Conservation (phyloP, 2,329 filamentous ascomycete genomes). For the Cladobotryum mycophilum region DNA sequence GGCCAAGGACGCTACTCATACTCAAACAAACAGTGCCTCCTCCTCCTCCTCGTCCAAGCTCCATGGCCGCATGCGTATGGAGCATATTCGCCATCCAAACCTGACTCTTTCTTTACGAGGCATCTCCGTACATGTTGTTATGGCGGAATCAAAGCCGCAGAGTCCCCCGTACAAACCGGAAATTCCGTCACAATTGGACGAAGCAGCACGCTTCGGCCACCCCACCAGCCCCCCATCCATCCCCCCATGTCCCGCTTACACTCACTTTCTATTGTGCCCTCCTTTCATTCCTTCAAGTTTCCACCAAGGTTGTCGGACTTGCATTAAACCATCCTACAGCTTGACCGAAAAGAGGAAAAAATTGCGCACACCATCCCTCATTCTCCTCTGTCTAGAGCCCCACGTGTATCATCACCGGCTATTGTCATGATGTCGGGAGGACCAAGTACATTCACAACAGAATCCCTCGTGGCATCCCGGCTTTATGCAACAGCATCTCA, state of each 20-base stretch:
- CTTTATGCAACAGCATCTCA: conserved; percentile 1
- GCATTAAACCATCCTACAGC: not conserved
- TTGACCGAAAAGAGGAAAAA: conserved; percentile 11
- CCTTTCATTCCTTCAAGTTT: not conserved
- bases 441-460: not conserved
- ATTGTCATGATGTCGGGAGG: conserved; percentile 1
- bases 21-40: no score
- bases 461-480: conserved; percentile 13
- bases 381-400: conserved; percentile 6
- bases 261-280: not conserved
- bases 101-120: not conserved
- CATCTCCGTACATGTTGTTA: not conserved
- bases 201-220: no score
- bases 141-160: not conserved
- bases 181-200: not conserved
- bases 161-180: not conserved
- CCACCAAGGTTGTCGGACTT: not conserved
- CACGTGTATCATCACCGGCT: conserved; percentile 7
- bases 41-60: no score
- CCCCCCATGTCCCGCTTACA: not conserved
- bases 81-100: no score
- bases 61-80: no score
- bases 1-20: not conserved
- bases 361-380: conserved; percentile 5
- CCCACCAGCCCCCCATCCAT: not conserved